Percentiles rank a stretch among this genome's conserved stretches.
These are phyloP conservation scores for Hymenotorrendiella dingleyae DNA, from an alignment of 2,329 filamentous ascomycete genomes.

Conservation along the genomic window DNA sequence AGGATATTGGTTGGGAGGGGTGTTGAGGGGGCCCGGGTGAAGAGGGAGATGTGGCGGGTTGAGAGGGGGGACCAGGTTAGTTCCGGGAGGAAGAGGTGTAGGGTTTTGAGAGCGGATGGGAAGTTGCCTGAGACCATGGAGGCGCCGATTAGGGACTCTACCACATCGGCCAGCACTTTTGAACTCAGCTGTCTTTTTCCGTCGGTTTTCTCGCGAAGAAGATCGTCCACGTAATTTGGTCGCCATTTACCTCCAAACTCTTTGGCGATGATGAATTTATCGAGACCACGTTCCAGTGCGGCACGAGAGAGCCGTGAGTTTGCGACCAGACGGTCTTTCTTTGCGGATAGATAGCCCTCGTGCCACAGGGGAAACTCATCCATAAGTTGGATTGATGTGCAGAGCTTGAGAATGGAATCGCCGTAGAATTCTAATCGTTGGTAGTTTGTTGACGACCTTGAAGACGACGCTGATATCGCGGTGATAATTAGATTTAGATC, in stretches of 20 bases:
- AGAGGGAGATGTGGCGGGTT: conserved; percentile 38
- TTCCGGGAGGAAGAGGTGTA: conserved; percentile 60
- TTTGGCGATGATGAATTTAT: conserved; percentile 65
- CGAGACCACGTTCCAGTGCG: conserved; percentile 57
- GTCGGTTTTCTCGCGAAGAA: conserved; percentile 24
- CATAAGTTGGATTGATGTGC: conserved; percentile 59
- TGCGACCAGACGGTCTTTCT: conserved; percentile 65
- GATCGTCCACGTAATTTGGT: conserved; percentile 51
- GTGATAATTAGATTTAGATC: conserved; percentile 53
- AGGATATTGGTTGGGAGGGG: conserved; percentile 37
- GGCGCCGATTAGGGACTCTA: conserved; percentile 79
- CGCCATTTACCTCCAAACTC: conserved; percentile 67
- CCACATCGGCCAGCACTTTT: conserved; percentile 80
- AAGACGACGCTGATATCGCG: conserved; percentile 63
- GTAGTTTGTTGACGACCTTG: conserved; percentile 61
- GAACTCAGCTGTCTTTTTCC: conserved; percentile 47
- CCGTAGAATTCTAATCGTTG: conserved; percentile 84
- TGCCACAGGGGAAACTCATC: conserved; percentile 58
- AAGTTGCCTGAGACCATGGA: conserved; percentile 65
- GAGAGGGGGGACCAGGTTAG: conserved; percentile 46
- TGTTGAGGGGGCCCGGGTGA: conserved; percentile 34
- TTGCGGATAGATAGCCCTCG: conserved; percentile 66
- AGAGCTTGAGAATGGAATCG: conserved; percentile 75
- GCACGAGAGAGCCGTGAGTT: conserved; percentile 68
- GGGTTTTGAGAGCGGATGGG: conserved; percentile 54